A percentile compares a stretch with the other conserved stretches of the same genome.
Conservation (phyloP, 495 filamentous ascomycete species). For the Aspergillus nanangensis region DNA sequence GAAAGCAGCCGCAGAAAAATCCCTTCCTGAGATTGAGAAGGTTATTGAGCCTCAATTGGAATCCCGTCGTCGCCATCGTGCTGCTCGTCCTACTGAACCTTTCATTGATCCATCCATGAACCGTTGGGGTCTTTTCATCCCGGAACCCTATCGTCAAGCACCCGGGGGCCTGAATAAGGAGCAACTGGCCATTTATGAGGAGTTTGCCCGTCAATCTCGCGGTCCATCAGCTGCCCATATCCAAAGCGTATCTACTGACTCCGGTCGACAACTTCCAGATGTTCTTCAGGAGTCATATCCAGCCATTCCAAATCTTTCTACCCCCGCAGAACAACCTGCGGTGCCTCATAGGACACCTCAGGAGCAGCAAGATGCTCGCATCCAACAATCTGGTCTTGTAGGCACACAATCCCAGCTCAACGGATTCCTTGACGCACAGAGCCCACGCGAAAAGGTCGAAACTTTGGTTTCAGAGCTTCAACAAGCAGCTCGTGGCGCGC, state of each 20-base stretch:
- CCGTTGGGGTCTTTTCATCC: constrained; percentile 83
- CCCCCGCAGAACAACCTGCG: constrained; percentile 75
- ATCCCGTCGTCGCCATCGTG: constrained; percentile 65
- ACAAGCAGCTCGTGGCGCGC: constrained; percentile 55
- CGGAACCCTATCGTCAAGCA: constrained; percentile 80
- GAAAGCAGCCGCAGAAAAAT: constrained; percentile 87
- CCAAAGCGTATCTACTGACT: constrained; percentile 55
- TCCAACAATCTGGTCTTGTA: constrained; percentile 37
- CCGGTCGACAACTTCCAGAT: constrained; percentile 60
- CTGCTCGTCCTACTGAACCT: constrained; percentile 68
- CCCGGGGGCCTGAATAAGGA: constrained; percentile 80
- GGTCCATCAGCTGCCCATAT: constrained; percentile 47
- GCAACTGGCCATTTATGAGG: constrained; percentile 92
- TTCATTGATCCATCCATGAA: constrained; percentile 77
- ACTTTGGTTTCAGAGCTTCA: constrained; percentile 68
- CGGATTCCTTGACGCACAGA: constrained; percentile 61
- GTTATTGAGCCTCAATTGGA: constrained; percentile 76
- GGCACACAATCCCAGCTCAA: constrained; percentile 56
- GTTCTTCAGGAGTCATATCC: constrained; percentile 80
- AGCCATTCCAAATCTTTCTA: constrained; percentile 69
- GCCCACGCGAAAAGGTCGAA: constrained; percentile 58
- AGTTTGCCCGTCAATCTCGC: constrained; percentile 81
- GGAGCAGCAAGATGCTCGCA: constrained; percentile 54
- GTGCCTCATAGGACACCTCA: constrained; percentile 66
- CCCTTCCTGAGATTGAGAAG: constrained; percentile 88